These are phyloP conservation scores for Cryptococcus sp. DNA, from an alignment of 1,284 basidiomycete genomes.

Conservation along the genomic window DNA sequence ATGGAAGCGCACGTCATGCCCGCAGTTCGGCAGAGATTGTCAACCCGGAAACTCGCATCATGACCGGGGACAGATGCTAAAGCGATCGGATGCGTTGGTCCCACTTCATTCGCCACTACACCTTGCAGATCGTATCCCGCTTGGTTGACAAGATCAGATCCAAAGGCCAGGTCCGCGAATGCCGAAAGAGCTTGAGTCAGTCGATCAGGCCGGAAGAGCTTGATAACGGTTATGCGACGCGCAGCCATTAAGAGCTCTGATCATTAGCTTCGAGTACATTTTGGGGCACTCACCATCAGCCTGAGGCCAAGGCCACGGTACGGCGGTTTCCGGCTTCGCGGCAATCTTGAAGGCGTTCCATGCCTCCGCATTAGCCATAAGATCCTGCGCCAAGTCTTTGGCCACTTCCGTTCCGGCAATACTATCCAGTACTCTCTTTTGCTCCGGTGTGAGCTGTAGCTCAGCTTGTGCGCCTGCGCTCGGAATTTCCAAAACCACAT, in stretches of 20 bases:
- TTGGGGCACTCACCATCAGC: conserved; percentile 32
- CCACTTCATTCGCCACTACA: conserved; percentile 77
- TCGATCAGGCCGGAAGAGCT: conserved; percentile 49
- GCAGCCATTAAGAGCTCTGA: conserved; percentile 34
- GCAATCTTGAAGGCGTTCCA: conserved; percentile 79
- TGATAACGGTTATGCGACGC: conserved; percentile 37
- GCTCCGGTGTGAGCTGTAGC: conserved; percentile 28
- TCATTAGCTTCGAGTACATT: conserved; percentile 6
- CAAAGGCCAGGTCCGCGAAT: conserved; percentile 45
- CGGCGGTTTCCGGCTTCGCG: conserved; percentile 66
- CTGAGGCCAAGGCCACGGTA: conserved; percentile 72
- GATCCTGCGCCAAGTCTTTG: conserved; percentile 70
- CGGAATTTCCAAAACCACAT: conserved; percentile 79
- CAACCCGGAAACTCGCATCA: conserved; percentile 92
- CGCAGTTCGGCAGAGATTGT: conserved; percentile 77
- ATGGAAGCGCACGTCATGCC: conserved; percentile 77
- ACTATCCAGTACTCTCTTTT: conserved; percentile 34
- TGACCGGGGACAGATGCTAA: conserved; percentile 93
- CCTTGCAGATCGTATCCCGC: conserved; percentile 62
- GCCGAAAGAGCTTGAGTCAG: conserved; percentile 34
- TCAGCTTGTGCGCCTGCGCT: conserved; percentile 11
- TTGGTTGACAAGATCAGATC: conserved; percentile 36
- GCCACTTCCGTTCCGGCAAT: conserved; percentile 51
- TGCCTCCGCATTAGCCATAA: conserved; percentile 65
- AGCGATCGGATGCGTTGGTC: conserved; percentile 78